Evolutionary conservation across 306 rosid species (phyloP).

Genomic region (Glycine tomentella): DNA sequence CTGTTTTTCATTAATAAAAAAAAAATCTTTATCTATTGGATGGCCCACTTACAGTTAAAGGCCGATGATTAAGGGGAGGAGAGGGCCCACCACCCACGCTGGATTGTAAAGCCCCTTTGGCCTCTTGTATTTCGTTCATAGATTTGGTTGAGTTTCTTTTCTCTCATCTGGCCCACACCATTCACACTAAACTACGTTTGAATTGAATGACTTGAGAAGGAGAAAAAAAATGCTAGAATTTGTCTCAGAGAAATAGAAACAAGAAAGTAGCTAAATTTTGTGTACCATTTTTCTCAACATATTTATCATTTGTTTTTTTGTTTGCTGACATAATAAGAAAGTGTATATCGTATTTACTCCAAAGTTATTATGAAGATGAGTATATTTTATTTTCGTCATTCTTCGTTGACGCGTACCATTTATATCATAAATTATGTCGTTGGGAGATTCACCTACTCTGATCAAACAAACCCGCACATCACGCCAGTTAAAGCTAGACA

Average conservation of each 20-base stretch:
- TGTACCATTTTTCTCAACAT: too few species aligned
- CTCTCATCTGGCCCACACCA: not conserved
- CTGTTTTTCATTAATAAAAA: too few species aligned
- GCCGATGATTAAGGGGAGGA: constrained; percentile 32
- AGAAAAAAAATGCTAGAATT: not conserved
- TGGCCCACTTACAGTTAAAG: constrained; percentile 28
- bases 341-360: too few species aligned
- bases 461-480: constrained; percentile 72
- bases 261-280: too few species aligned
- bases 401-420: constrained; percentile 12
- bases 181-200: not conserved
- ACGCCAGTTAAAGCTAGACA: constrained; percentile 39
- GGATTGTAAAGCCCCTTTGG: too few species aligned
- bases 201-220: not conserved
- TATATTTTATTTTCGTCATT: not conserved
- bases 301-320: too few species aligned
- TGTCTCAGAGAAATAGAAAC: not conserved
- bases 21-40: not conserved
- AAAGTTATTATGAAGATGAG: not conserved
- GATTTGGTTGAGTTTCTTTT: not conserved
- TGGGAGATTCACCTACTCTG: constrained; percentile 46
- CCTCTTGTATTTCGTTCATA: too few species aligned
- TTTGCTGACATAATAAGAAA: too few species aligned
- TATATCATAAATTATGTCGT: constrained; percentile 19
- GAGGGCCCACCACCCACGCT: not conserved